Conservation (phyloP, 495 filamentous ascomycete species). For the Aspergillus bertholletiae region DNA sequence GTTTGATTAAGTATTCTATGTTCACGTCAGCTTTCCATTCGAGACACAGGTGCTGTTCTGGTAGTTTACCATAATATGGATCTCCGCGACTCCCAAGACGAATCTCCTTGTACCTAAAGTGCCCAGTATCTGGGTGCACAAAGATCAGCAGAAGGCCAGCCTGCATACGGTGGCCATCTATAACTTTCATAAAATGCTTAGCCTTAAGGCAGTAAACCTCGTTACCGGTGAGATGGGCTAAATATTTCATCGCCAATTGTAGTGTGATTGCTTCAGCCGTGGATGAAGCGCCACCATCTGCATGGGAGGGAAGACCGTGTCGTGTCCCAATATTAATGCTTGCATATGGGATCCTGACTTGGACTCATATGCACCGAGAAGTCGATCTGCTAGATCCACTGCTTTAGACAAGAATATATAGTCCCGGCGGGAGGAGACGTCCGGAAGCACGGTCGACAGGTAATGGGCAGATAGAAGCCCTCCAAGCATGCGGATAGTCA, state of each 20-base stretch:
- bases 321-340: conserved; percentile 70
- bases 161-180: conserved; percentile 68
- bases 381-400: conserved; percentile 71
- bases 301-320: conserved; percentile 65
- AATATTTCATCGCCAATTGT: conserved; percentile 85
- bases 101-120: conserved; percentile 70
- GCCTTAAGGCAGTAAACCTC: conserved; percentile 75
- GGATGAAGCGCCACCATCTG: conserved; percentile 73
- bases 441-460: conserved; percentile 61
- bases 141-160: conserved; percentile 82
- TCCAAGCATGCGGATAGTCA: conserved; percentile 85
- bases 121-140: conserved; percentile 63
- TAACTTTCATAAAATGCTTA: conserved; percentile 75
- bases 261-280: conserved; percentile 82
- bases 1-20: conserved; percentile 78
- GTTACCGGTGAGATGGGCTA: conserved; percentile 79
- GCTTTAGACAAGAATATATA: conserved; percentile 84
- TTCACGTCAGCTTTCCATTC: background rate
- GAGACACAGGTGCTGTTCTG: background rate
- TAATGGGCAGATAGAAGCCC: conserved; percentile 84
- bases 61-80: conserved; percentile 63
- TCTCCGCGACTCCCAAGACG: conserved; percentile 83
- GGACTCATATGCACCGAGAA: conserved; percentile 74
- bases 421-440: conserved; percentile 55
- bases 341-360: conserved; percentile 70